phyloP scores from a whole-genome alignment of 306 rosid genomes.

The Urtica urens region DNA sequence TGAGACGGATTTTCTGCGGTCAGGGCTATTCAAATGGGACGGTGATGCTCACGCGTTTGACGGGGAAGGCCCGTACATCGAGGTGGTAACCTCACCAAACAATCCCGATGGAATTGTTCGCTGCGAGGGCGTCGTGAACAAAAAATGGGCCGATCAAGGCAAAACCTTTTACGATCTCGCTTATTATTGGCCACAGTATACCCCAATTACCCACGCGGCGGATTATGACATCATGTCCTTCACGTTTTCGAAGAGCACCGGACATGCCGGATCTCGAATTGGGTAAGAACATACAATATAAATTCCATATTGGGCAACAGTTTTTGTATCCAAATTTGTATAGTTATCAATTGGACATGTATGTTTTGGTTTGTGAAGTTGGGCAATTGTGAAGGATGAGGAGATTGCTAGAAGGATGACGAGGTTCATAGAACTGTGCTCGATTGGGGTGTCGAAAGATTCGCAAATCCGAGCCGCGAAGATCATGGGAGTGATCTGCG shows the following conservation, averaged over 20 bases:
- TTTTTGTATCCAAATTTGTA: neutral
- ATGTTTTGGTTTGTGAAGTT: constrained; percentile 17
- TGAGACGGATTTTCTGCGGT: constrained; percentile 24
- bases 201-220: constrained; percentile 42
- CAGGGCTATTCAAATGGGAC: constrained; percentile 53
- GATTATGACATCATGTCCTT: constrained; percentile 60
- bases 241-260: constrained; percentile 85
- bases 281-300: constrained; percentile 35
- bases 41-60: constrained; percentile 51
- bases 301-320: neutral
- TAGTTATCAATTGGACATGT: neutral
- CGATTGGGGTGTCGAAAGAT: constrained; percentile 74
- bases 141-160: constrained; percentile 15
- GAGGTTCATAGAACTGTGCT: constrained; percentile 34
- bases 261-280: constrained; percentile 84
- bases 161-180: constrained; percentile 58
- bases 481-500: constrained; percentile 48
- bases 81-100: constrained; percentile 62
- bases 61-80: constrained; percentile 50
- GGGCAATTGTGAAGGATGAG: constrained; percentile 74
- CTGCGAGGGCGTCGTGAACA: constrained; percentile 26
- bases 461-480: constrained; percentile 61
- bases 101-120: constrained; percentile 61
- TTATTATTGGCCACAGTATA: constrained; percentile 85
- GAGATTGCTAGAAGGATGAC: constrained; percentile 63